These are phyloP conservation scores for Pseudogymnoascus sp. DNA, from an alignment of 2,329 filamentous ascomycete genomes.

Conservation along the genomic window DNA sequence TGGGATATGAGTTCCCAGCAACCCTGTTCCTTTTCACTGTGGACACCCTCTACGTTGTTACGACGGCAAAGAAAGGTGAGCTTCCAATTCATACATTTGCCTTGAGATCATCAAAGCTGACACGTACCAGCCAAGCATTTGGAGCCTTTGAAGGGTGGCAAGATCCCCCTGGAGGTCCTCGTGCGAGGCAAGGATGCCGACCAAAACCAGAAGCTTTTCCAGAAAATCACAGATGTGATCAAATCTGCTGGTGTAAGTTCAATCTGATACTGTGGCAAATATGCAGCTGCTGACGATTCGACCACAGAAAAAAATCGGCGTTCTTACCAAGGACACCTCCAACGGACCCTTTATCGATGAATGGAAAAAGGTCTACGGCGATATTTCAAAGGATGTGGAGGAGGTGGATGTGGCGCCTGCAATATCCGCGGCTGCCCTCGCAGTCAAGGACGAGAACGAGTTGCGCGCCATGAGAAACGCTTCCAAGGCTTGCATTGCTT, in stretches of 20 bases:
- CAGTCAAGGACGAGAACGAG: conserved; percentile 92
- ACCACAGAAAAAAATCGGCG: conserved; percentile 76
- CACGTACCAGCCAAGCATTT: conserved; percentile 71
- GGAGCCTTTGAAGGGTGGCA: conserved; percentile 84
- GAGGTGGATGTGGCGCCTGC: conserved; percentile 80
- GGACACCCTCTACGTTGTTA: conserved; percentile 85
- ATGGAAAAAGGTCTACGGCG: conserved; percentile 79
- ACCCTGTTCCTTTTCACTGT: conserved; percentile 88
- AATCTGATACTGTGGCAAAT: background rate
- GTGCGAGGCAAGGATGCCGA: conserved; percentile 87
- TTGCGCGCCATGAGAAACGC: conserved; percentile 91
- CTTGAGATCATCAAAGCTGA: conserved; percentile 28
- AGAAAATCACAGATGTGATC: conserved; percentile 77
- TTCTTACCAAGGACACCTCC: conserved; percentile 76
- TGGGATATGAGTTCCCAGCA: conserved; percentile 97
- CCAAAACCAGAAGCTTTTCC: conserved; percentile 85
- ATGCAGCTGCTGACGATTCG: background rate
- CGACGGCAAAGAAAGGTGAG: conserved; percentile 92
- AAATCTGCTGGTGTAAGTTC: conserved; percentile 74
- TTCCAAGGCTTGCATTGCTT: conserved; percentile 84
- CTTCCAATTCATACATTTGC: background rate
- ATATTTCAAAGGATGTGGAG: conserved; percentile 77
- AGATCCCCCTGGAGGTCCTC: conserved; percentile 85
- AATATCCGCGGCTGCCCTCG: conserved; percentile 76
- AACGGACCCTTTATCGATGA: conserved; percentile 89